Evolutionary conservation across 768 basidiomycete genomes (phyloP), one percentile per base, ranked within the genome.

Genomic region (Amanita jacksonii): DNA sequence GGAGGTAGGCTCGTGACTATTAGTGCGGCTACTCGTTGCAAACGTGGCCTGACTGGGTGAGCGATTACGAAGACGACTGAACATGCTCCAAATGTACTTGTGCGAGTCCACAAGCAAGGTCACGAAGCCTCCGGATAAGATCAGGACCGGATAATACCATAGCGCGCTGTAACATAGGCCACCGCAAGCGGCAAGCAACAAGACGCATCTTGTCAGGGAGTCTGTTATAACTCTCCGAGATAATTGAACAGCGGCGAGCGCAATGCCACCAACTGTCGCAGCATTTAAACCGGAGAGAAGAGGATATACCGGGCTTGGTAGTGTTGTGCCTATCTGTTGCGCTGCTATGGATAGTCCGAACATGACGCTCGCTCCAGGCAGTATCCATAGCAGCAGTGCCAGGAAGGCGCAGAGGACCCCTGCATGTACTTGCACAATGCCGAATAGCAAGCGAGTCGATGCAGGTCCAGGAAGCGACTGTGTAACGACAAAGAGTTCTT

Each of bases 271-370:
- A 3, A 77, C 75, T 0, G 72, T 71, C 3, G 74, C 65, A 1
- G 73, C 70, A 49, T 78, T 77, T 15, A 78, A 52, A 2, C 76
- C 76, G 0, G 71, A 69, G 7, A 78, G 60, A 8, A 76, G 56
- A 13, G 69, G 70, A 43, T 71, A 70, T n/a, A 68, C 73, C 16
- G 68, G 60, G 3, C 53, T 52, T 3, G 75, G 75, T 1, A 77
- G 65, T 2, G 50, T 56, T 19, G 63, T 59, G 18, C 62, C 59
- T n/a, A 76, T 64, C 4, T 52, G 57, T 31, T 61, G 58, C 6
- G 77, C 64, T 12, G 64, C 74, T 1, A 71, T 56, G 1, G 66
- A 65, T 6, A 76, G 54, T 15, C 56, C 65, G 20, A 64, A 69
- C 73, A 76, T 76, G 3, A 63, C 67, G 8, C 65, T 47, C 4